A percentile compares a stretch with the other conserved stretches of the same genome.
phyloP scores from a whole-genome alignment of 768 basidiomycete genomes.

The Pholiota conissans region DNA sequence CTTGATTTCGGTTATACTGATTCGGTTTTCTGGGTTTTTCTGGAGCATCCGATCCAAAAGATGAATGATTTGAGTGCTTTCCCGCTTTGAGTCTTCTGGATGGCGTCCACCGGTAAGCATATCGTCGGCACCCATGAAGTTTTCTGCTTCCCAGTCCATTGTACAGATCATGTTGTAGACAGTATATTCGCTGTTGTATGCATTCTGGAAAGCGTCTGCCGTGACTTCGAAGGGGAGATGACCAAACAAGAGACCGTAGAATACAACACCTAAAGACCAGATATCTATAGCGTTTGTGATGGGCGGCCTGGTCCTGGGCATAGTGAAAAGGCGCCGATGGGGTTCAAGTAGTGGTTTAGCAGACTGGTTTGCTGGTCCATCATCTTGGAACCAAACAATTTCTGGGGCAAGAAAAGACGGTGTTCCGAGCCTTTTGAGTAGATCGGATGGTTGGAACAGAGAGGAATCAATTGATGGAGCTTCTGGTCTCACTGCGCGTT shows the following conservation, averaged over 20 bases:
- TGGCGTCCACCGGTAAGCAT: conserved; percentile 34
- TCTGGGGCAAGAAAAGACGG: conserved; percentile 47
- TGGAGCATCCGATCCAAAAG: conserved; percentile 40
- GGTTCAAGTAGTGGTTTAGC: conserved; percentile 21
- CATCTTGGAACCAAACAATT: conserved; percentile 40
- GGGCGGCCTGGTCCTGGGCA: conserved; percentile 31
- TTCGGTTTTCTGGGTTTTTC: conserved; percentile 36
- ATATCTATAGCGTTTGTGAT: conserved; percentile 48
- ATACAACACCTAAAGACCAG: conserved; percentile 48
- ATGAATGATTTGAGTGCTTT: conserved; percentile 31
- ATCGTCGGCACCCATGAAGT: conserved; percentile 38
- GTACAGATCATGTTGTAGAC: conserved; percentile 42
- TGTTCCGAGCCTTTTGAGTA: conserved; percentile 41
- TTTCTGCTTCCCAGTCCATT: conserved; percentile 37
- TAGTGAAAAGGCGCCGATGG: conserved; percentile 5
- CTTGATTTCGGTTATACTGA: conserved; percentile 34
- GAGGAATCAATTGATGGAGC: conserved; percentile 23
- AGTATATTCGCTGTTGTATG: conserved; percentile 36
- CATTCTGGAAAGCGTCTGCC: conserved; percentile 31
- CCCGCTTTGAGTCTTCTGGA: conserved; percentile 26
- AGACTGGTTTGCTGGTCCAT: conserved; percentile 19
- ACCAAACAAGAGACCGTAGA: conserved; percentile 48
- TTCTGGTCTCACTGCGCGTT: conserved; percentile 10
- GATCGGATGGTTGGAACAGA: conserved; percentile 37
- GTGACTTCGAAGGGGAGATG: conserved; percentile 41